Conservation (phyloP, 371 early-diverging fungal species). For the Mucor saturninus region DNA sequence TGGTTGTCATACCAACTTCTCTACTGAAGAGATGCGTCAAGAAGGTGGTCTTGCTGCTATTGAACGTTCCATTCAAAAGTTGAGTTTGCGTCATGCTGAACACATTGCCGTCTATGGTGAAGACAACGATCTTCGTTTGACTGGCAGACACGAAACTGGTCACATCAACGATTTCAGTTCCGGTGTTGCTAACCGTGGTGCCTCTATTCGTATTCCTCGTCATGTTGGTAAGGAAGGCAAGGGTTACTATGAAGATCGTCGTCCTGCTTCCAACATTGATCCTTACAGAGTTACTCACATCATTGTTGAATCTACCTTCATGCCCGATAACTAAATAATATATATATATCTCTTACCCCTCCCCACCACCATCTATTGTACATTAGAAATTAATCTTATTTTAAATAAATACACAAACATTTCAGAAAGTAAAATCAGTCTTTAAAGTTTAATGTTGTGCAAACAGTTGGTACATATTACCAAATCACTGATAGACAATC, state of each 20-base stretch:
- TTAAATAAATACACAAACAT: background rate
- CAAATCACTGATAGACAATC: no score
- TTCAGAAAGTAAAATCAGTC: no score
- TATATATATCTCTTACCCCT: background rate
- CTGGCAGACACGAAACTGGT: conserved; percentile 67
- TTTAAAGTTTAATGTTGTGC: no score
- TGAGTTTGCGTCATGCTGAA: conserved; percentile 53
- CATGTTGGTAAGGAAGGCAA: conserved; percentile 64
- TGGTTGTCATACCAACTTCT: conserved; percentile 61
- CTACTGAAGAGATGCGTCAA: conserved; percentile 64
- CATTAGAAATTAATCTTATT: background rate
- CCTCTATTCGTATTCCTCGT: conserved; percentile 71
- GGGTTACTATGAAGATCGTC: conserved; percentile 66
- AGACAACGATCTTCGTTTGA: conserved; percentile 67
- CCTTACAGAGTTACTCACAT: conserved; percentile 66
- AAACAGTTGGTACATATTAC: no score
- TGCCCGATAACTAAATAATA: conserved; percentile 19
- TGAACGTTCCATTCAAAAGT: conserved; percentile 60
- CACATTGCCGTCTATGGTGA: conserved; percentile 72
- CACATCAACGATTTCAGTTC: conserved; percentile 61
- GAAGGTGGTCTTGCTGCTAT: conserved; percentile 62
- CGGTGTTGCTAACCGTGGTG: conserved; percentile 70
- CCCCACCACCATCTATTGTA: background rate
- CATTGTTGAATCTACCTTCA: conserved; percentile 58
- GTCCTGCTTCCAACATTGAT: conserved; percentile 71